A percentile compares a stretch with the other conserved stretches of the same genome.
Evolutionary conservation across 2,329 filamentous ascomycete species (phyloP).

Genomic region (Fusarium sp.): DNA sequence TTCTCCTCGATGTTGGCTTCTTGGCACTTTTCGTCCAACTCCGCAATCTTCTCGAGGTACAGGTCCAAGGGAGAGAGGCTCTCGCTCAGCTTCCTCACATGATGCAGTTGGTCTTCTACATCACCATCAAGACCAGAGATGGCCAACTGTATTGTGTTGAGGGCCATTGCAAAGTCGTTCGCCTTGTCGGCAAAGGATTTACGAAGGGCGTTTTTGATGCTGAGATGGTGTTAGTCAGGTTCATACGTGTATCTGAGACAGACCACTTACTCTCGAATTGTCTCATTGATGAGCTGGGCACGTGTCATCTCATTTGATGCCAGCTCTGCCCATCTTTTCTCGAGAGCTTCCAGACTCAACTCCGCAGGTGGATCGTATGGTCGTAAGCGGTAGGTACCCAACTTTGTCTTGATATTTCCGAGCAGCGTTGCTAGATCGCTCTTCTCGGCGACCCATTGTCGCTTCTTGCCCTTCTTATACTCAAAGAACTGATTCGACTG

Average conservation of each 20-base stretch:
- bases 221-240: slow-evolving; percentile 56
- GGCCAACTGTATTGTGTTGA: slow-evolving; percentile 94
- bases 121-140: slow-evolving; percentile 98
- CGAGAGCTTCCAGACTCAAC: slow-evolving; percentile 84
- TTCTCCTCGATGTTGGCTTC: slow-evolving; percentile 99
- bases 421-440: slow-evolving; percentile 92
- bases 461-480: slow-evolving; percentile 94
- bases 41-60: slow-evolving; percentile 89
- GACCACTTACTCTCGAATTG: slow-evolving; percentile 85
- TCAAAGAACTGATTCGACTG: slow-evolving; percentile 85
- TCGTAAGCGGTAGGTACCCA: slow-evolving; percentile 92
- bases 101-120: slow-evolving; percentile 92
- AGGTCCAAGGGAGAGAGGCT: slow-evolving; percentile 91
- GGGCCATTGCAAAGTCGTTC: slow-evolving; percentile 95
- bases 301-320: slow-evolving; percentile 88
- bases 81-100: slow-evolving; percentile 87
- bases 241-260: background rate
- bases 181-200: slow-evolving; percentile 97
- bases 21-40: slow-evolving; percentile 88
- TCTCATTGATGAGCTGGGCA: slow-evolving; percentile 97
- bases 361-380: slow-evolving; percentile 92
- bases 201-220: slow-evolving; percentile 94
- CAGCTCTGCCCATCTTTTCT: slow-evolving; percentile 84
- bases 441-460: slow-evolving; percentile 97
- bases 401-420: slow-evolving; percentile 98